These are phyloP conservation scores for Adenanthera pavonina DNA, from an alignment of 306 rosid species.

Conservation along the genomic window DNA sequence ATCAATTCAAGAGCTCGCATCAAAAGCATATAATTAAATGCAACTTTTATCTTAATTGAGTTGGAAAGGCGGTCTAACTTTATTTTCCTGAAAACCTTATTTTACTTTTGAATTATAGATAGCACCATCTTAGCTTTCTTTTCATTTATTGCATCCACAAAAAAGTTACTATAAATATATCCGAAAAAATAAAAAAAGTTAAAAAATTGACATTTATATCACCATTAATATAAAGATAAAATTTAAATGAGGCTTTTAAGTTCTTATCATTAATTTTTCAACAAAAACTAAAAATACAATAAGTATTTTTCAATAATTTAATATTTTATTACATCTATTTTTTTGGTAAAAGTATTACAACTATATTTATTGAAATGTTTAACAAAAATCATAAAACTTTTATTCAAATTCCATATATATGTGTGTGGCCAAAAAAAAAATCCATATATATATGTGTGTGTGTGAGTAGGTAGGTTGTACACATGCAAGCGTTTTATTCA, in stretches of 20 bases:
- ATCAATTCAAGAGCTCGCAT: slow-evolving; percentile 3
- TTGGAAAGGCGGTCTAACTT: slow-evolving; percentile 29
- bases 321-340: not conserved
- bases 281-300: not conserved
- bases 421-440: no score
- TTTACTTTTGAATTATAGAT: slow-evolving; percentile 12
- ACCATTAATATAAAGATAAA: not conserved
- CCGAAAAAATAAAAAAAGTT: no score
- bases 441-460: no score
- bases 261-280: not conserved
- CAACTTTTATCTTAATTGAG: slow-evolving; percentile 26
- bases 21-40: slow-evolving; percentile 15
- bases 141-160: not conserved
- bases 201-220: not conserved
- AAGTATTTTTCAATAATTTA: not conserved
- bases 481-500: no score
- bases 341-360: no score
- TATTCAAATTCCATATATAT: no score
- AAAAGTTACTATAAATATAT: not conserved
- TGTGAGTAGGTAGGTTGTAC: no score
- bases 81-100: slow-evolving; percentile 2
- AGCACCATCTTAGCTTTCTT: not conserved
- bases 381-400: no score
- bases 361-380: no score
- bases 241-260: not conserved